These are phyloP conservation scores for Tritrichomonas musculus DNA, from an alignment of 208 protist genomes.

Conservation along the genomic window DNA sequence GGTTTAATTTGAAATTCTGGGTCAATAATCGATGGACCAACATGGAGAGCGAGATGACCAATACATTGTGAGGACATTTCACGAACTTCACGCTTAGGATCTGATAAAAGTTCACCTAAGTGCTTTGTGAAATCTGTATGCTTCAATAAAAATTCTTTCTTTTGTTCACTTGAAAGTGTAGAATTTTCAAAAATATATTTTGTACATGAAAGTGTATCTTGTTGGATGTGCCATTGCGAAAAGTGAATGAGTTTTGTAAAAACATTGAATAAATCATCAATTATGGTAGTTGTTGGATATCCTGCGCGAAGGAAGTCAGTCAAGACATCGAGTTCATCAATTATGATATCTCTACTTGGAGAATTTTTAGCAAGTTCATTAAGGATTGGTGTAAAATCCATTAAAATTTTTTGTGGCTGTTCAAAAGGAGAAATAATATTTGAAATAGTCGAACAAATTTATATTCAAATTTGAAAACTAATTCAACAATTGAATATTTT, in stretches of 20 bases:
- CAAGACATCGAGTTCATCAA: neutral
- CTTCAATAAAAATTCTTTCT: neutral
- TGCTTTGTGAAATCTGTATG: conserved; percentile 9
- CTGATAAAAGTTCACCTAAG: neutral
- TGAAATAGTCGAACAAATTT: no score
- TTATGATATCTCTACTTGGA: neutral
- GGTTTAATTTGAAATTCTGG: neutral
- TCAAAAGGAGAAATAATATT: no score
- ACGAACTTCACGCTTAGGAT: neutral
- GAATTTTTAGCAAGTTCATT: neutral
- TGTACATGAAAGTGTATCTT: neutral
- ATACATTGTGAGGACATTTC: conserved; percentile 29
- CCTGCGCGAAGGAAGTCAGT: neutral
- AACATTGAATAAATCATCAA: neutral
- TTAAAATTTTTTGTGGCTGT: no score
- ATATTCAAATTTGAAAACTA: no score
- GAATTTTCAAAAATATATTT: conserved; percentile 23
- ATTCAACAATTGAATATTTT: no score
- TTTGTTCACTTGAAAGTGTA: neutral
- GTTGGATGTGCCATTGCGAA: conserved; percentile 28
- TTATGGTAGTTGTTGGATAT: neutral
- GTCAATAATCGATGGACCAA: neutral
- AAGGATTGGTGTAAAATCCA: conserved; percentile 21
- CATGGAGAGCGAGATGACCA: neutral
- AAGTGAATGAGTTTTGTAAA: conserved; percentile 12